phyloP scores from a whole-genome alignment of 345 rosid species.

The Cardiospermum halicacabum region DNA sequence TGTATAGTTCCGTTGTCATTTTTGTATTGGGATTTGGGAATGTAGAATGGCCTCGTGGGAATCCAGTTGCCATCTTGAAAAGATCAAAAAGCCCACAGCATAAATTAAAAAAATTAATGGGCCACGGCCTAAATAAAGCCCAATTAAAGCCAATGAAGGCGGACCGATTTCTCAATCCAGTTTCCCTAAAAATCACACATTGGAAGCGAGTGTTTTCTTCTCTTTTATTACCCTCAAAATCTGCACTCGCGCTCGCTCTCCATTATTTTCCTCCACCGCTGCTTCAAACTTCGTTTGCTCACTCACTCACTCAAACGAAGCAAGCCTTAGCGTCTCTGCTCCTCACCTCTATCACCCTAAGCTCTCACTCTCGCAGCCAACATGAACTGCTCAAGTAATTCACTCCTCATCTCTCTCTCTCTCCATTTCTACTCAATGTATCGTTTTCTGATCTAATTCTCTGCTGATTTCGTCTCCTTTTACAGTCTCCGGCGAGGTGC shows the following conservation, averaged over 20 bases:
- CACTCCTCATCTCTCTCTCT: slow-evolving; percentile 10
- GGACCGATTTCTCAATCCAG: not conserved
- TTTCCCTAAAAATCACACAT: slow-evolving; percentile 2
- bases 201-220: not conserved
- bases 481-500: slow-evolving; percentile 93
- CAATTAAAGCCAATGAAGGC: not conserved
- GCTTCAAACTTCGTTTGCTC: not conserved
- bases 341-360: slow-evolving; percentile 8
- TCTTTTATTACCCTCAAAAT: not conserved
- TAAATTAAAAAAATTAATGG: not conserved
- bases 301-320: not conserved
- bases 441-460: slow-evolving; percentile 15
- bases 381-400: slow-evolving; percentile 84
- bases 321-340: slow-evolving; percentile 3
- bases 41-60: too few relatives aligned
- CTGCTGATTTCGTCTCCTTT: not conserved
- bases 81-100: too few relatives aligned
- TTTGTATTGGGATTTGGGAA: too few relatives aligned
- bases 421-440: not conserved
- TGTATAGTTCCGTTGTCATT: too few relatives aligned
- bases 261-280: not conserved
- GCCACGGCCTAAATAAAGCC: not conserved
- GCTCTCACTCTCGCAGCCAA: slow-evolving; percentile 25
- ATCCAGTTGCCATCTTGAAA: too few relatives aligned
- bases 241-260: not conserved